Conservation (phyloP, 148 eudicot species). For the Dianthus caryophyllus region DNA sequence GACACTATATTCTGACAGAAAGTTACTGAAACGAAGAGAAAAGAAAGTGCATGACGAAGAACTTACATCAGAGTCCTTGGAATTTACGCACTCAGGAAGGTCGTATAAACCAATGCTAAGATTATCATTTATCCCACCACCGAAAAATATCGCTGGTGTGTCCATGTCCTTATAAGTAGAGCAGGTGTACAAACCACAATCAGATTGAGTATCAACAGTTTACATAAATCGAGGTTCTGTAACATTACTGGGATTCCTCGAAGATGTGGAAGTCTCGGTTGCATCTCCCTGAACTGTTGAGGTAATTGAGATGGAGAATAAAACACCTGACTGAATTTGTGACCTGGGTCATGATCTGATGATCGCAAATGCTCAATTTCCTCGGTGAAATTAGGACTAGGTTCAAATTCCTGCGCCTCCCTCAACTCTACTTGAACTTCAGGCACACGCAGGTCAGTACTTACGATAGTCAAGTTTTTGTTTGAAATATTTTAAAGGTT, state of each 20-base stretch:
- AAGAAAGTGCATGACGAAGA: not conserved
- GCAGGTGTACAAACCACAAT: constrained; percentile 20
- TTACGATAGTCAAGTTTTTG: constrained; percentile 34
- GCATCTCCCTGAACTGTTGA: constrained; percentile 25
- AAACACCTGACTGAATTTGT: constrained; percentile 7
- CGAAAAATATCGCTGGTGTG: constrained; percentile 41
- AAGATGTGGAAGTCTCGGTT: constrained; percentile 31
- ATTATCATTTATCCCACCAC: constrained; percentile 12
- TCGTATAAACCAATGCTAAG: constrained; percentile 43
- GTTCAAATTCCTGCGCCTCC: constrained; percentile 22
- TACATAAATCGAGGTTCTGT: constrained; percentile 36
- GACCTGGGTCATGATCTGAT: constrained; percentile 25
- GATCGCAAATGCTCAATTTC: constrained; percentile 47
- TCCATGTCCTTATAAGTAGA: constrained; percentile 33
- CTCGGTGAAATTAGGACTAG: constrained; percentile 9
- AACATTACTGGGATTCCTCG: constrained; percentile 25
- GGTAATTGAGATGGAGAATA: constrained; percentile 23
- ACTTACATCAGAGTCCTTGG: constrained; percentile 51
- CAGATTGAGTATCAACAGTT: constrained; percentile 25
- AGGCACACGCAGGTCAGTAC: constrained; percentile 29
- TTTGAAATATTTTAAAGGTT: constrained; percentile 33
- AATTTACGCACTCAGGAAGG: constrained; percentile 48
- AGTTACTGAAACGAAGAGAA: too few relatives aligned
- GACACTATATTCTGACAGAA: too few relatives aligned
- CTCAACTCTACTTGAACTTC: constrained; percentile 30